Percentiles rank a stretch among this genome's conserved stretches.
These are phyloP conservation scores for Hemisphaericaspora subhashii DNA, from an alignment of 1,139 yeast genomes.

Conservation along the genomic window DNA sequence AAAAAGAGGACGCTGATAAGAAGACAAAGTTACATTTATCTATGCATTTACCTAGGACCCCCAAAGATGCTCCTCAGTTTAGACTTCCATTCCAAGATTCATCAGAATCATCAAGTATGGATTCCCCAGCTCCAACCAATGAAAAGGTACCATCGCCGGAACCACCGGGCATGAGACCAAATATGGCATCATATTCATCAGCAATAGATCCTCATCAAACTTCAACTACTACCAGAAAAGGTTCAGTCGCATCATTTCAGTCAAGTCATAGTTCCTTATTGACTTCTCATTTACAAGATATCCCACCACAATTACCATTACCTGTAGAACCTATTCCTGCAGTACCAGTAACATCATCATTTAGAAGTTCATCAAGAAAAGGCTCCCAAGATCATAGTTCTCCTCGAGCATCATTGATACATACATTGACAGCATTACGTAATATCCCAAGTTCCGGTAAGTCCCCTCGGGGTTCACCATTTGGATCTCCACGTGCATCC, in stretches of 20 bases:
- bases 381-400: slow-evolving; percentile 40
- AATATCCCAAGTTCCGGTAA: slow-evolving; percentile 38
- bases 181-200: slow-evolving; percentile 17
- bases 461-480: slow-evolving; percentile 45
- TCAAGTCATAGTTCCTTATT: slow-evolving; percentile 29
- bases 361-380: slow-evolving; percentile 35
- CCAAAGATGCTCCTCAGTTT: slow-evolving; percentile 48
- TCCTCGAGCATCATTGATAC: slow-evolving; percentile 44
- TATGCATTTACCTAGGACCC: slow-evolving; percentile 23
- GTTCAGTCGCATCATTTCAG: slow-evolving; percentile 30
- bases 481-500: slow-evolving; percentile 51
- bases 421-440: slow-evolving; percentile 43
- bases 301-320: slow-evolving; percentile 57
- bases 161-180: slow-evolving; percentile 13
- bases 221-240: slow-evolving; percentile 22
- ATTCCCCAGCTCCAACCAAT: neutral
- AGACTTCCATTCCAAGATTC: slow-evolving; percentile 66
- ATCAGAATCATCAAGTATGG: neutral
- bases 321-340: slow-evolving; percentile 55
- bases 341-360: slow-evolving; percentile 37
- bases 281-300: slow-evolving; percentile 36
- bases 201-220: slow-evolving; percentile 25
- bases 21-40: slow-evolving; percentile 20
- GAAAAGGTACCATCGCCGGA: slow-evolving; percentile 3
- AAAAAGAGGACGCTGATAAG: slow-evolving; percentile 5